These are phyloP conservation scores for Fusarium pseudograminearum DNA, from an alignment of 2,329 filamentous ascomycete genomes.

Conservation along the genomic window DNA sequence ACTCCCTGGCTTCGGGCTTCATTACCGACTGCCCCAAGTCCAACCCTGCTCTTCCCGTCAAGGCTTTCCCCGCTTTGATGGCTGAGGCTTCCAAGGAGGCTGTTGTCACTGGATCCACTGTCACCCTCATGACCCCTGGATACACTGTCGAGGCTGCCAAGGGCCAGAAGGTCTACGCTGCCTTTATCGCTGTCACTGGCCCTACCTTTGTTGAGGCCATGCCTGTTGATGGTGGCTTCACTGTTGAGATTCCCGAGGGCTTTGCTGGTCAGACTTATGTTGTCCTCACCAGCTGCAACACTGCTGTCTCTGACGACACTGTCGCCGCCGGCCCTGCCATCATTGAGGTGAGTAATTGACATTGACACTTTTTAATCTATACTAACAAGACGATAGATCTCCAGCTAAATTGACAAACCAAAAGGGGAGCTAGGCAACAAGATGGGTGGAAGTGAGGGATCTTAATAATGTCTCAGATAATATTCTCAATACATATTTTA, in stretches of 20 bases:
- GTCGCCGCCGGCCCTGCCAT: slow-evolving; percentile 55
- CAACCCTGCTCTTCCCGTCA: slow-evolving; percentile 69
- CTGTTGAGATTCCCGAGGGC: slow-evolving; percentile 45
- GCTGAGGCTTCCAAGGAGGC: slow-evolving; percentile 45
- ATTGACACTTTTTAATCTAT: rapidly evolving
- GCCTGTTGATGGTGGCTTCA: slow-evolving; percentile 42
- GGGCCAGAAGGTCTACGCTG: slow-evolving; percentile 48
- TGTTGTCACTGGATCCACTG: slow-evolving; percentile 43
- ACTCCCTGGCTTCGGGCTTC: slow-evolving; percentile 73
- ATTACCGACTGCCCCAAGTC: slow-evolving; percentile 67
- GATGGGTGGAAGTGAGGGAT: background rate
- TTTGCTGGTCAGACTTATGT: slow-evolving; percentile 56
- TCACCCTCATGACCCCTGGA: slow-evolving; percentile 46
- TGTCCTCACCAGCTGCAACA: slow-evolving; percentile 55
- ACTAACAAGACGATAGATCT: slow-evolving; percentile 19
- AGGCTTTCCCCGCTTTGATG: slow-evolving; percentile 66
- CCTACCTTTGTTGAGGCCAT: slow-evolving; percentile 40
- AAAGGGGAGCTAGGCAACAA: background rate
- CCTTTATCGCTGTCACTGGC: slow-evolving; percentile 51
- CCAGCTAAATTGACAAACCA: slow-evolving; percentile 6
- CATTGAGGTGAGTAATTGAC: slow-evolving; percentile 41
- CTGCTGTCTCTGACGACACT: slow-evolving; percentile 52
- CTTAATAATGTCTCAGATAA: background rate
- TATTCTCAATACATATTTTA: slow-evolving; percentile 10
- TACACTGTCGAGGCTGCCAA: slow-evolving; percentile 45